Conservation (phyloP, 192 early-diverging fungal species). For the Phycomyces blakesleeanus region DNA sequence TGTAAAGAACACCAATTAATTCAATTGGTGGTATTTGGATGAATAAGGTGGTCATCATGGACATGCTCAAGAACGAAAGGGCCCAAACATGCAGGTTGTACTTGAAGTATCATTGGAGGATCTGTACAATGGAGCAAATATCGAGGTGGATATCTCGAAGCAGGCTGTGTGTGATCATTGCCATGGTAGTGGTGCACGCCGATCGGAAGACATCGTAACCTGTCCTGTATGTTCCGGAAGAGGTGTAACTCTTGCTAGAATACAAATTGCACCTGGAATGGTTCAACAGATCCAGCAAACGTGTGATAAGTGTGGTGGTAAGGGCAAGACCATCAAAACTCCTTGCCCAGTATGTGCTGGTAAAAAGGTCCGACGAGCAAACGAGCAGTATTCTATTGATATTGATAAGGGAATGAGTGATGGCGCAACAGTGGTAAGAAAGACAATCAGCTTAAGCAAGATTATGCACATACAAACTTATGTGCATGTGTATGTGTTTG, state of each 20-base stretch:
- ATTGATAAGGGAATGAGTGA: constrained; percentile 85
- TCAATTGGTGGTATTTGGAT: no score
- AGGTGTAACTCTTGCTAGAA: constrained; percentile 77
- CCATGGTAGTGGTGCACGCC: constrained; percentile 86
- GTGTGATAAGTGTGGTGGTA: constrained; percentile 89
- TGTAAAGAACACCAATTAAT: no score
- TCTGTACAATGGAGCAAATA: constrained; percentile 76
- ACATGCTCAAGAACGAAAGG: constrained; percentile 66
- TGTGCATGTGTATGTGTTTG: no score
- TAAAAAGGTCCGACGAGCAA: constrained; percentile 77
- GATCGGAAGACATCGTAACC: constrained; percentile 76
- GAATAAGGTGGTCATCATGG: neutral
- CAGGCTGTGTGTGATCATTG: constrained; percentile 92
- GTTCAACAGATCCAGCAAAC: constrained; percentile 90
- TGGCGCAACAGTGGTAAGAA: constrained; percentile 55
- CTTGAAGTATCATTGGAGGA: constrained; percentile 88
- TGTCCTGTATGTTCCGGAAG: constrained; percentile 78
- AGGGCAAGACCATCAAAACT: constrained; percentile 38
- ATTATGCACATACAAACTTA: neutral
- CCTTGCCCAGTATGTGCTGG: constrained; percentile 8
- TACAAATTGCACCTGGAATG: constrained; percentile 89
- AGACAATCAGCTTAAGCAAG: neutral
- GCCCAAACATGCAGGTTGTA: constrained; percentile 73
- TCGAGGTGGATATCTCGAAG: constrained; percentile 92
- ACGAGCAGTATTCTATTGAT: constrained; percentile 71